Evolutionary conservation across 2,329 filamentous ascomycete genomes (phyloP), one percentile per base, ranked within the genome.

Genomic region (Botrytis hyacinthi): DNA sequence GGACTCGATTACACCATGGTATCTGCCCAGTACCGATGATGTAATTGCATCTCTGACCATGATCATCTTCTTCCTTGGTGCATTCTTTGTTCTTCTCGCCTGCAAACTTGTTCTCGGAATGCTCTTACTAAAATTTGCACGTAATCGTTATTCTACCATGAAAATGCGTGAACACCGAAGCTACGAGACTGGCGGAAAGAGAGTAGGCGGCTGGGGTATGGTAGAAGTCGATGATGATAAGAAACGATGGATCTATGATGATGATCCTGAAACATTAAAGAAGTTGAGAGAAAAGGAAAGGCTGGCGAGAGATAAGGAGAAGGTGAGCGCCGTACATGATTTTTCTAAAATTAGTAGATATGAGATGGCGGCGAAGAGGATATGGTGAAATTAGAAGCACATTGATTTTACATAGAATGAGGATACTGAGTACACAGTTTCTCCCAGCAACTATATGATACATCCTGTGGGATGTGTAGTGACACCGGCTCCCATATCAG

Each of bases 291-390:
- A 91, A 74, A 89, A 90, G 76, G 90, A 91, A 75, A 88, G 89
- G 79, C 85, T 88, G 78, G 87, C 87, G 10, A 88, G 88, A 75
- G 88, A 89, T 48, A 85, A 85, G 75, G 83, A 72, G 40, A 83
- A 81, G 74, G 83, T 86, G 51, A 84, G 84, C 70, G 86, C 63
- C 14, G 86, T 72, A 29, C 87, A 88, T 70, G 89, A 88, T 81
- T 89, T 89, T 82, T 92, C 87, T 79, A 89, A 84, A 81, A 93
- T 90, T 76, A 89, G 87, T 78, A 87, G 96, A 78, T 99, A 98
- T 84, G 94, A 94, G 81, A 98, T 98, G 96, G 91, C 94, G 78
- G 93, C 94, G 0, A 98, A 98, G 87, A 88, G 96, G 81, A 99
- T 99, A 78, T 99, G 96, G 96, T 98, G 22, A 71, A 35, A 14